Conservation (phyloP, 2,329 filamentous ascomycete genomes). For the Aureobasidium sp. region DNA sequence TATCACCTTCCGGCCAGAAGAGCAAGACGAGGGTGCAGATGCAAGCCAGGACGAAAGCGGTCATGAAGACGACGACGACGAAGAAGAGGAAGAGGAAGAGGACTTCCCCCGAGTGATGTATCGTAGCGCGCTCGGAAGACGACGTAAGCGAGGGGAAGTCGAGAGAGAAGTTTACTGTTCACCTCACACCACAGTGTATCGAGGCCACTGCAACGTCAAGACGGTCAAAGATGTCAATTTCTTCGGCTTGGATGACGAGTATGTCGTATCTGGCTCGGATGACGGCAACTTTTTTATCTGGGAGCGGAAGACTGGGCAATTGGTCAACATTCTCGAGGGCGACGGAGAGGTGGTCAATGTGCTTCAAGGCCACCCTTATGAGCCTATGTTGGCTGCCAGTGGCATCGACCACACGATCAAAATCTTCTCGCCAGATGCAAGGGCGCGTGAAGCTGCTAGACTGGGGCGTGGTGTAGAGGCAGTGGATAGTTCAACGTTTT, state of each 20-base stretch:
- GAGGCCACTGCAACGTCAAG: conserved; percentile 57
- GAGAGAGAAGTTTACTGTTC: conserved; percentile 47
- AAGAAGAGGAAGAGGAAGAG: conserved; percentile 27
- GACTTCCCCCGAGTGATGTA: conserved; percentile 34
- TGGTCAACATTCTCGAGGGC: conserved; percentile 57
- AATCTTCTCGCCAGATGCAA: conserved; percentile 54
- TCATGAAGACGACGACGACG: conserved; percentile 16
- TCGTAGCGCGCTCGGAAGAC: conserved; percentile 41
- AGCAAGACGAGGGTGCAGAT: conserved; percentile 21
- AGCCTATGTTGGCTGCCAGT: conserved; percentile 56
- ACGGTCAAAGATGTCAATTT: conserved; percentile 64
- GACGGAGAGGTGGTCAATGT: conserved; percentile 65
- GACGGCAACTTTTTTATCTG: conserved; percentile 61
- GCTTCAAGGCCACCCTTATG: conserved; percentile 58
- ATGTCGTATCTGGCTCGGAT: conserved; percentile 58
- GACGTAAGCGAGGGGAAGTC: conserved; percentile 40
- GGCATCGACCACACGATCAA: conserved; percentile 62
- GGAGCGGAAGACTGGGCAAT: conserved; percentile 52
- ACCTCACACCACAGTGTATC: conserved; percentile 48
- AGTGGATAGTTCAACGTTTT: conserved; percentile 34
- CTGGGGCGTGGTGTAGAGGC: conserved; percentile 50
- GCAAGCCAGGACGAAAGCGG: conserved; percentile 14
- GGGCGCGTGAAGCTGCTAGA: conserved; percentile 48
- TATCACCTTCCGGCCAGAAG: too few species aligned
- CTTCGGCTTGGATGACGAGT: conserved; percentile 58